Evolutionary conservation across 2,329 filamentous ascomycete species (phyloP).

Genomic region (Ceratocystiopsis sp.): DNA sequence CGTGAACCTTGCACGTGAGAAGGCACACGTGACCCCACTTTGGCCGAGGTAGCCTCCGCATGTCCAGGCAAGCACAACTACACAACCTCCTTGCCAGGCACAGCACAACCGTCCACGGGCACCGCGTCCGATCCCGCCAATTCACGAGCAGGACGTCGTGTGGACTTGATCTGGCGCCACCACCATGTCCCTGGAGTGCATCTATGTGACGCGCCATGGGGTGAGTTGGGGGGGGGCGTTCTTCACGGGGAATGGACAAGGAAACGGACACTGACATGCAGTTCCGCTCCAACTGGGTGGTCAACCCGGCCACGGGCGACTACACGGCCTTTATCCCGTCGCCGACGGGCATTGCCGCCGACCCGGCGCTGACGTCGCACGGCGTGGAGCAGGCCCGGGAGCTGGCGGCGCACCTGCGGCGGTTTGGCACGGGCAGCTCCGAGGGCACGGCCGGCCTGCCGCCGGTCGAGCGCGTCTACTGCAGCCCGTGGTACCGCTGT

Average conservation of each 20-base stretch:
- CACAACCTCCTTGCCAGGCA: too few species aligned
- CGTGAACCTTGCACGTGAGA: not conserved
- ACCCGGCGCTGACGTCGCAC: constrained; percentile 74
- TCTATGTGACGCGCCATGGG: constrained; percentile 60
- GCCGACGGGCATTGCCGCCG: constrained; percentile 74
- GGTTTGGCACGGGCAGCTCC: not conserved
- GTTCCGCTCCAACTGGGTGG: constrained; percentile 84
- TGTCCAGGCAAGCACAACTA: too few species aligned
- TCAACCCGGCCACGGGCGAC: constrained; percentile 62
- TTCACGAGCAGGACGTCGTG: too few species aligned
- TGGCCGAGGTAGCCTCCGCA: not conserved
- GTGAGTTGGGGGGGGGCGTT: constrained; percentile 29
- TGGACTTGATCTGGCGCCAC: not conserved
- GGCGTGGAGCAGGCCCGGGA: constrained; percentile 72
- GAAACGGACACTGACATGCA: not conserved
- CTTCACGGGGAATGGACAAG: not conserved
- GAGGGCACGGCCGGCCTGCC: constrained; percentile 31
- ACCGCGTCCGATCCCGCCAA: too few species aligned
- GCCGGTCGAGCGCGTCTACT: constrained; percentile 62
- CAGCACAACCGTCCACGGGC: too few species aligned
- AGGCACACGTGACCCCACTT: not conserved
- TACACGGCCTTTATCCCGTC: constrained; percentile 60
- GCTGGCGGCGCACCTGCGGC: constrained; percentile 45
- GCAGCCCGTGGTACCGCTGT: constrained; percentile 74
- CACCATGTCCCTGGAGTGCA: constrained; percentile 48